Evolutionary conservation across 306 rosid species (phyloP), one percentile per base, ranked within the genome.

Genomic region (Styphnolobium japonicum): DNA sequence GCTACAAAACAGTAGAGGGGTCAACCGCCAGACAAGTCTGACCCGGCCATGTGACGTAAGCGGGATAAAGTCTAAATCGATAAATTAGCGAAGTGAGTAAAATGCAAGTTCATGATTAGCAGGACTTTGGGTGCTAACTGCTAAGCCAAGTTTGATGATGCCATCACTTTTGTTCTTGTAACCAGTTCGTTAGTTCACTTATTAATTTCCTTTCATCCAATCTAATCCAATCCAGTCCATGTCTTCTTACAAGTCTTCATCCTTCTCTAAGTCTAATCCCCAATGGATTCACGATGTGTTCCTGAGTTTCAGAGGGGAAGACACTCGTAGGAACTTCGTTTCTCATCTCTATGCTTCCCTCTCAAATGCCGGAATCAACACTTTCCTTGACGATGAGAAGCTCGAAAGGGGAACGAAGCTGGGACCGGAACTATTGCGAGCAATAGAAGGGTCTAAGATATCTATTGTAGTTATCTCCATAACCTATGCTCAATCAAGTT

Each of bases 251-350:
- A n/a, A n/a, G n/a, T 66, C 5, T 8, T 63, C 69, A 16, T 67
- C 27, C 46, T 70, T 60, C 46, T 70, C 75, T 8, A 46, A 45
- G 37, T 37, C 18, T 4, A 9, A 12, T 4, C 18, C 5, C 1
- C 25, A 29, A 10, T 39, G 76, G 68, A 40, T 14, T 4, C 55
- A 67, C 23, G 68, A 78, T 3, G 82, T 67, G 33, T 78, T 78
- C 76, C 27, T 78, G 36, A 78, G n/a, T 42, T 78, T 66, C 36
- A 16, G 81, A 25, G 81, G 75, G 0, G 22, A 15, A 37, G 81
- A 65, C 56, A 53, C 75, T 53, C 67, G 82, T 6, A 2, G 0
- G 2, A 36, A 33, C 0, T 55, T 67, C 34, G 25, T 14, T 15
- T 16, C 34, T 37, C 42, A 51, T 21, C 53, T 77, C 6, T 77